Percentiles rank a stretch among this genome's conserved stretches.
Conservation (phyloP, 1,139 yeast genomes). For the Blastobotrys elegans region DNA sequence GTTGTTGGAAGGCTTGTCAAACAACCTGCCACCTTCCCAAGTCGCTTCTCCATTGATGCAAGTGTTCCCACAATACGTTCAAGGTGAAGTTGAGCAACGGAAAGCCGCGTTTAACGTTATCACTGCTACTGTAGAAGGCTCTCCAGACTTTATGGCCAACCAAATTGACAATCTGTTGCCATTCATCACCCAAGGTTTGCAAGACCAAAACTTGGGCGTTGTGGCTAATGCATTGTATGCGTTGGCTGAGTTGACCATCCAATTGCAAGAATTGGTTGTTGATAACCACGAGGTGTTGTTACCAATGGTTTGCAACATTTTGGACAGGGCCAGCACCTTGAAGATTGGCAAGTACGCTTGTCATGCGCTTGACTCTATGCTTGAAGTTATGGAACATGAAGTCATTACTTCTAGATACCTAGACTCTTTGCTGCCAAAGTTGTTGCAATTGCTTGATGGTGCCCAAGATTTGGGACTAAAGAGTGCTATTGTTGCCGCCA, state of each 20-base stretch:
- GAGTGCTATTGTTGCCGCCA: slow-evolving; percentile 88
- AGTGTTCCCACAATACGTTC: slow-evolving; percentile 56
- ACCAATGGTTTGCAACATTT: slow-evolving; percentile 81
- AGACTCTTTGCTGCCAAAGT: slow-evolving; percentile 84
- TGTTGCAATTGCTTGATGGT: slow-evolving; percentile 72
- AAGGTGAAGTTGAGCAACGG: slow-evolving; percentile 71
- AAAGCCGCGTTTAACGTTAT: slow-evolving; percentile 82
- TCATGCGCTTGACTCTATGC: slow-evolving; percentile 81
- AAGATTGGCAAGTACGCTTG: slow-evolving; percentile 90
- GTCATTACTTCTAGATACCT: slow-evolving; percentile 71
- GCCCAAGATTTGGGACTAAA: slow-evolving; percentile 62
- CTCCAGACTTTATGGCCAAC: slow-evolving; percentile 83
- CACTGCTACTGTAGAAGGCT: slow-evolving; percentile 84
- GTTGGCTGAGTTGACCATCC: slow-evolving; percentile 71
- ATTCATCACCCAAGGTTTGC: slow-evolving; percentile 67
- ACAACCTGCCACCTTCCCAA: slow-evolving; percentile 88
- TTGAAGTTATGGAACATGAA: slow-evolving; percentile 87
- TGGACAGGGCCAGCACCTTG: slow-evolving; percentile 79
- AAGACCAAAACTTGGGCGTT: slow-evolving; percentile 72
- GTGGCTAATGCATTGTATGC: slow-evolving; percentile 84
- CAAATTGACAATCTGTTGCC: slow-evolving; percentile 73
- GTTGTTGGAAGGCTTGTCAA: slow-evolving; percentile 70
- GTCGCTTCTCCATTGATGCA: slow-evolving; percentile 77
- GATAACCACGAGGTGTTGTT: slow-evolving; percentile 75
- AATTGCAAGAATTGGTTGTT: slow-evolving; percentile 79